Evolutionary conservation across 257 asterid genomes (phyloP).

Genomic region (Ilex aquifolium): DNA sequence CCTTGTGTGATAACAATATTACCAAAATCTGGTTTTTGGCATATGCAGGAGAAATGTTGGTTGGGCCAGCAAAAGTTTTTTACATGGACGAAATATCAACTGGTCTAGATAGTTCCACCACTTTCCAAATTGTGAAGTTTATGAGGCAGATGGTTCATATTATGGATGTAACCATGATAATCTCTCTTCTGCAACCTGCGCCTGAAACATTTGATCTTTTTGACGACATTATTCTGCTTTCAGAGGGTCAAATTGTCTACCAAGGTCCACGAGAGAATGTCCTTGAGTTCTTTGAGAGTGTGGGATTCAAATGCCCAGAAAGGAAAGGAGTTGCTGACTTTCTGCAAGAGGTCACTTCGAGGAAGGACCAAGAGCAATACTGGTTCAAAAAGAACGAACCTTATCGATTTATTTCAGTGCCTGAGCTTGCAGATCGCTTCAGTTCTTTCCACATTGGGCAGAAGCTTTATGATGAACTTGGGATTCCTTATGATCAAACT

Average conservation of each 20-base stretch:
- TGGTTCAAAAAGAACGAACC: conserved; percentile 72
- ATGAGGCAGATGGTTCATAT: conserved; percentile 95
- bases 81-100: conserved; percentile 99
- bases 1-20: too few species aligned
- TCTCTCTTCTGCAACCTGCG: conserved; percentile 94
- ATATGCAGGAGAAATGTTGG: conserved; percentile 87
- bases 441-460: conserved; percentile 65
- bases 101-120: conserved; percentile 95
- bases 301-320: conserved; percentile 89
- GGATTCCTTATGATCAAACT: conserved; percentile 59
- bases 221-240: conserved; percentile 74
- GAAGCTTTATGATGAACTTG: conserved; percentile 57
- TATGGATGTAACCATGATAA: conserved; percentile 84
- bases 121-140: conserved; percentile 72
- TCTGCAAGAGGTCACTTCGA: conserved; percentile 89
- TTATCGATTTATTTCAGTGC: conserved; percentile 51
- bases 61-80: conserved; percentile 92
- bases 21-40: not conserved
- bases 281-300: conserved; percentile 69
- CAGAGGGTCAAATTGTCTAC: conserved; percentile 74
- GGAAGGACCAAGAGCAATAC: conserved; percentile 86
- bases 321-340: conserved; percentile 95
- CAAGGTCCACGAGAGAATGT: conserved; percentile 93
- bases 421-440: conserved; percentile 62
- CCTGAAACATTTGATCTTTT: conserved; percentile 91